phyloP scores from a whole-genome alignment of 139 green algal species.

The Picochlorum sp. region DNA sequence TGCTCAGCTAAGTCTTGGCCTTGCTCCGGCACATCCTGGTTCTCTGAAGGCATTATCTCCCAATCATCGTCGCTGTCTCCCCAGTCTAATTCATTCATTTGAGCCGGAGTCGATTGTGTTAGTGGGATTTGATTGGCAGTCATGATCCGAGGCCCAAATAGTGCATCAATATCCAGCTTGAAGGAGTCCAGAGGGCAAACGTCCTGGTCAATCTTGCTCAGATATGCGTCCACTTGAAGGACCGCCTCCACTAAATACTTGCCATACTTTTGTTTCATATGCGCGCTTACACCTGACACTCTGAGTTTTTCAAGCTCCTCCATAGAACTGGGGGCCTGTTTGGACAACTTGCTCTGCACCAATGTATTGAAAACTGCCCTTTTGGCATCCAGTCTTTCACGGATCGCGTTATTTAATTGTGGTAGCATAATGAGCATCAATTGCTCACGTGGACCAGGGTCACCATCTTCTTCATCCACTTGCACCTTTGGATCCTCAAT shows the following conservation, averaged over 20 bases:
- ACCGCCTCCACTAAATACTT: constrained; percentile 17
- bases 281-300: constrained; percentile 12
- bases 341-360: constrained; percentile 5
- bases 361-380: constrained; percentile 5
- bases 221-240: constrained; percentile 21
- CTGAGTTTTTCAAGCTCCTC: constrained; percentile 6
- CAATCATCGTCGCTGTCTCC: constrained; percentile 9
- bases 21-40: neutral
- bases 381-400: neutral
- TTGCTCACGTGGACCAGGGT: neutral
- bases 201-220: constrained; percentile 6
- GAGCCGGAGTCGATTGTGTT: neutral
- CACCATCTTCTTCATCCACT: neutral
- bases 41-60: neutral
- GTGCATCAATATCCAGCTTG: constrained; percentile 18
- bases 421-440: constrained; percentile 12
- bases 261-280: constrained; percentile 26
- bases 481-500: neutral
- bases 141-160: neutral
- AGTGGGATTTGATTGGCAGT: constrained; percentile 4
- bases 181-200: constrained; percentile 19
- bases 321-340: neutral
- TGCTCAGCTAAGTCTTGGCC: too few relatives aligned
- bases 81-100: constrained; percentile 1
- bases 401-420: constrained; percentile 19